A percentile compares a stretch with the other conserved stretches of the same genome.
These are phyloP conservation scores for Sclerotinia subarctica DNA, from an alignment of 2,329 filamentous ascomycete genomes.

Conservation along the genomic window DNA sequence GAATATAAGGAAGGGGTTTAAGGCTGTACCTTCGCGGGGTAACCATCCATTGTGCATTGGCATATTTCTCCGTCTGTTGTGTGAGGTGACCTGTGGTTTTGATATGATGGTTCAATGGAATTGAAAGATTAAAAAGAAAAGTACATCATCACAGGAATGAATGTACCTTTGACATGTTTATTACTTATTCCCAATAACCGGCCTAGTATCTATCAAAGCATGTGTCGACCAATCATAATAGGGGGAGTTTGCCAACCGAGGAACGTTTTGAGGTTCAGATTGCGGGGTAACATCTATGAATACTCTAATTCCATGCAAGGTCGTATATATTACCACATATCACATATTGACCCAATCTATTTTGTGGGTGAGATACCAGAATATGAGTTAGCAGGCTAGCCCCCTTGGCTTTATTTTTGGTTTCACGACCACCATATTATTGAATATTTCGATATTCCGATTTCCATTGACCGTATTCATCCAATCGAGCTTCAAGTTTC, in stretches of 20 bases:
- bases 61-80: slow-evolving; percentile 35
- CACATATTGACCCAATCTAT: not conserved
- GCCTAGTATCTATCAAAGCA: not conserved
- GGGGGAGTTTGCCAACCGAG: not conserved
- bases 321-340: not conserved
- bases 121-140: not conserved
- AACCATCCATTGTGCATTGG: slow-evolving; percentile 51
- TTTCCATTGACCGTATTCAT: not conserved
- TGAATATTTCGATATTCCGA: not conserved
- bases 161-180: not conserved
- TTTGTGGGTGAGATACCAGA: not conserved
- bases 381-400: not conserved
- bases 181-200: slow-evolving; percentile 1
- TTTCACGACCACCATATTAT: not conserved
- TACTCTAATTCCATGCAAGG: not conserved
- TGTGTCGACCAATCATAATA: not conserved
- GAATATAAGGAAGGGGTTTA: not conserved
- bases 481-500: not conserved
- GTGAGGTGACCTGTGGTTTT: not conserved
- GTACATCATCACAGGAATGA: not conserved
- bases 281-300: not conserved
- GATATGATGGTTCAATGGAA: not conserved
- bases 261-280: not conserved
- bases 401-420: not conserved
- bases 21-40: slow-evolving; percentile 49